Conservation (phyloP, 345 rosid species). For the Salix suchowensis region DNA sequence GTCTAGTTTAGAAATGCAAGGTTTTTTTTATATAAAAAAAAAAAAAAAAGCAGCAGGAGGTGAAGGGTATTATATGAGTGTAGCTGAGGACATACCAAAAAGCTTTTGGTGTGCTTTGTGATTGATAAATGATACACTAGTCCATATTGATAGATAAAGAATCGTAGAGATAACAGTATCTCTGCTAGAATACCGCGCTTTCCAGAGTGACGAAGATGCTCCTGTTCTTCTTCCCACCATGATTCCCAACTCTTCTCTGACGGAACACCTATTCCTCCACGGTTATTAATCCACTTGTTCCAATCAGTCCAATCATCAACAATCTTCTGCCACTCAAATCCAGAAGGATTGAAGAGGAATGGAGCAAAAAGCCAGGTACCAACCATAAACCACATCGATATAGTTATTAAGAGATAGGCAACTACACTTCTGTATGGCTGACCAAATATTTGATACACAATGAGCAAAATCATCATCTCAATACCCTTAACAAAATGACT, state of each 20-base stretch:
- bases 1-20: background rate
- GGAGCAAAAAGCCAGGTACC: constrained; percentile 99
- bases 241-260: constrained; percentile 99
- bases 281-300: constrained; percentile 95
- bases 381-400: constrained; percentile 99
- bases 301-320: constrained; percentile 99
- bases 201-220: constrained; percentile 85
- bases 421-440: constrained; percentile 76
- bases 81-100: constrained; percentile 50
- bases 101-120: constrained; percentile 44
- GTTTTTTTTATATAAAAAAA: background rate
- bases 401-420: constrained; percentile 80
- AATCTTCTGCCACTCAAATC: constrained; percentile 98
- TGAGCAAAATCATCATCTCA: constrained; percentile 89
- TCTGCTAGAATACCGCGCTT: constrained; percentile 88
- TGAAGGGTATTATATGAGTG: background rate
- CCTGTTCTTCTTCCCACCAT: constrained; percentile 99
- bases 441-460: constrained; percentile 84
- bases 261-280: constrained; percentile 95
- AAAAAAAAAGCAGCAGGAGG: background rate
- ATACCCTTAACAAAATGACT: constrained; percentile 98
- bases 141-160: constrained; percentile 94
- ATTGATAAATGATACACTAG: constrained; percentile 82
- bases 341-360: constrained; percentile 96
- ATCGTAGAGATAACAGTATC: constrained; percentile 75